Conservation (phyloP, 1,284 basidiomycete genomes). For the Ceratobasidium sp. region DNA sequence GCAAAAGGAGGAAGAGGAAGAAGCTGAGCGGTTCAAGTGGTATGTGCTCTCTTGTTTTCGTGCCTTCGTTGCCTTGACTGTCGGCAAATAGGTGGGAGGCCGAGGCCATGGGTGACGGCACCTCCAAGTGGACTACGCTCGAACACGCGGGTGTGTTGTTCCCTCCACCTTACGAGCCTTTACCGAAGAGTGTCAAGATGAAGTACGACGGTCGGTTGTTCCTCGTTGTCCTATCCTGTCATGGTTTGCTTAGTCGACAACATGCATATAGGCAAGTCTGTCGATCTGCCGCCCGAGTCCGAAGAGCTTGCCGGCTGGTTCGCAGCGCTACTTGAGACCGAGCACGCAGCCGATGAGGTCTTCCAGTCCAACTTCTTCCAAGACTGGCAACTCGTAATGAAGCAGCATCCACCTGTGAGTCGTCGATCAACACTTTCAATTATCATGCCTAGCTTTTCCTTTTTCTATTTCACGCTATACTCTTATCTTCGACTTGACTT, state of each 20-base stretch:
- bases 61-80: conserved; percentile 69
- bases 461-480: conserved; percentile 16
- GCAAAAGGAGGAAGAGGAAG: conserved; percentile 62
- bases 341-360: conserved; percentile 89
- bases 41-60: conserved; percentile 4
- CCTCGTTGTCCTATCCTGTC: neutral
- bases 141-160: conserved; percentile 97
- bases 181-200: conserved; percentile 92
- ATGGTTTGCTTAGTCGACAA: conserved; percentile 47
- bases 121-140: conserved; percentile 92
- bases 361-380: conserved; percentile 98
- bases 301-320: conserved; percentile 99
- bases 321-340: conserved; percentile 92
- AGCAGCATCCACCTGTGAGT: conserved; percentile 89
- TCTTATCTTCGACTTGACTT: neutral
- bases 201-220: conserved; percentile 86
- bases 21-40: conserved; percentile 73
- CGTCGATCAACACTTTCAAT: conserved; percentile 33
- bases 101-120: conserved; percentile 77
- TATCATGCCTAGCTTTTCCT: too few relatives aligned
- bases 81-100: conserved; percentile 79
- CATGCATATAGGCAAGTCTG: conserved; percentile 72
- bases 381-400: conserved; percentile 86
- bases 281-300: conserved; percentile 86
- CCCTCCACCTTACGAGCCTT: conserved; percentile 91